Percentiles rank a stretch among this genome's conserved stretches.
Evolutionary conservation across 106 monocot species (phyloP).

Genomic region (Allium cepa): DNA sequence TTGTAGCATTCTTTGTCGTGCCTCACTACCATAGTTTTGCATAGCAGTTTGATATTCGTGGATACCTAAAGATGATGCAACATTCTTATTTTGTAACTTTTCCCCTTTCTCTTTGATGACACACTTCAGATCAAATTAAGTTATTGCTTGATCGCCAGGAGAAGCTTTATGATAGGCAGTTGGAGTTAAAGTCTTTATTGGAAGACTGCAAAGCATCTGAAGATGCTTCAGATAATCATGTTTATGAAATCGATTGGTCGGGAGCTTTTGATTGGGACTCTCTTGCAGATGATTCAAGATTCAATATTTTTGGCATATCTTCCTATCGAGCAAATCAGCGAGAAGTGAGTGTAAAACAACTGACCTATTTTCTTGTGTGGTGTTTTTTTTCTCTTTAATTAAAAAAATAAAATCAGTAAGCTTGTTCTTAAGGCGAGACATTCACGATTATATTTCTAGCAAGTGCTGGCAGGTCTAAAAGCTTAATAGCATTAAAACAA

Average conservation of each 20-base stretch:
- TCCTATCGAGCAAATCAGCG: slow-evolving; percentile 87
- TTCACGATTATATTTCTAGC: too few species aligned
- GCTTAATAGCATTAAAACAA: too few species aligned
- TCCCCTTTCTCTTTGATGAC: neutral
- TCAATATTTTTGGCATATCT: slow-evolving; percentile 87
- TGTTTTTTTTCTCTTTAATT: too few species aligned
- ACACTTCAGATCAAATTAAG: slow-evolving; percentile 67
- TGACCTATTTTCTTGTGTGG: neutral
- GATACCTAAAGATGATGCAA: neutral
- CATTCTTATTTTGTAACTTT: slow-evolving; percentile 2
- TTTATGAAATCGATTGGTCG: slow-evolving; percentile 68
- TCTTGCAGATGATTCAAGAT: slow-evolving; percentile 58
- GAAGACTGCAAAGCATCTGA: slow-evolving; percentile 42
- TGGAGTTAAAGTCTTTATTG: slow-evolving; percentile 57
- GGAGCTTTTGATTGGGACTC: slow-evolving; percentile 85
- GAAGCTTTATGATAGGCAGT: slow-evolving; percentile 54
- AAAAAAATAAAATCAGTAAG: too few species aligned
- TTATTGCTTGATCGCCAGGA: slow-evolving; percentile 80
- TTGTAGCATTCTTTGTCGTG: too few species aligned
- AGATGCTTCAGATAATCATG: slow-evolving; percentile 4
- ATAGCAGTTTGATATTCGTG: too few species aligned
- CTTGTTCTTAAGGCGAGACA: too few species aligned
- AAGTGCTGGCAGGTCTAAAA: too few species aligned
- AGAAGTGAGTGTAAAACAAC: slow-evolving; percentile 45
- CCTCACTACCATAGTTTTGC: too few species aligned